A percentile compares a stretch with the other conserved stretches of the same genome.
These are phyloP conservation scores for Colletotrichum chrysophilum DNA, from an alignment of 2,329 filamentous ascomycete species.

Conservation along the genomic window DNA sequence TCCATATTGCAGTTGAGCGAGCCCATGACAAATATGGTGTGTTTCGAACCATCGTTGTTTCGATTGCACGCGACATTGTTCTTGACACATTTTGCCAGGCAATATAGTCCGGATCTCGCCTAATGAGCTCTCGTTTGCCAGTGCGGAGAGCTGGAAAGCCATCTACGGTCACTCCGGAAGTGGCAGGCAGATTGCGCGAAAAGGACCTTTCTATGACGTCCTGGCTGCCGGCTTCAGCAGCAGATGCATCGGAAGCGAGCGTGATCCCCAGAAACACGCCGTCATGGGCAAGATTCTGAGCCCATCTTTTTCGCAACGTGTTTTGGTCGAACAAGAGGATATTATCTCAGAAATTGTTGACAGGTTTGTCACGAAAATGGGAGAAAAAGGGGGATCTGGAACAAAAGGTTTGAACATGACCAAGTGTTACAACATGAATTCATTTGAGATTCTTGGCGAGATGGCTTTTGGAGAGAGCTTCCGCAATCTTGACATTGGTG, in stretches of 20 bases:
- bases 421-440: constrained; percentile 29
- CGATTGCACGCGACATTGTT: neutral
- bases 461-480: constrained; percentile 34
- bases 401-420: constrained; percentile 29
- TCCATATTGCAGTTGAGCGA: neutral
- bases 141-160: constrained; percentile 40
- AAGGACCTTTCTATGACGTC: constrained; percentile 33
- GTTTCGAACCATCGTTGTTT: neutral
- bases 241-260: constrained; percentile 31
- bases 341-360: neutral
- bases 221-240: constrained; percentile 27
- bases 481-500: constrained; percentile 29
- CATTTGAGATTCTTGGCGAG: constrained; percentile 34
- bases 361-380: neutral
- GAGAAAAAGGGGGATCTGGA: constrained; percentile 14
- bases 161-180: constrained; percentile 36
- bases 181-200: neutral
- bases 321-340: neutral
- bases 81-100: neutral
- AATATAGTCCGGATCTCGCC: constrained; percentile 49
- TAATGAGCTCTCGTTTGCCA: constrained; percentile 49
- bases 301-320: neutral
- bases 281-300: neutral
- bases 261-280: constrained; percentile 29
- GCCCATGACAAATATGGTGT: neutral